These are phyloP conservation scores for Crassisporium funariophilum DNA, from an alignment of 768 basidiomycete species.

Conservation along the genomic window DNA sequence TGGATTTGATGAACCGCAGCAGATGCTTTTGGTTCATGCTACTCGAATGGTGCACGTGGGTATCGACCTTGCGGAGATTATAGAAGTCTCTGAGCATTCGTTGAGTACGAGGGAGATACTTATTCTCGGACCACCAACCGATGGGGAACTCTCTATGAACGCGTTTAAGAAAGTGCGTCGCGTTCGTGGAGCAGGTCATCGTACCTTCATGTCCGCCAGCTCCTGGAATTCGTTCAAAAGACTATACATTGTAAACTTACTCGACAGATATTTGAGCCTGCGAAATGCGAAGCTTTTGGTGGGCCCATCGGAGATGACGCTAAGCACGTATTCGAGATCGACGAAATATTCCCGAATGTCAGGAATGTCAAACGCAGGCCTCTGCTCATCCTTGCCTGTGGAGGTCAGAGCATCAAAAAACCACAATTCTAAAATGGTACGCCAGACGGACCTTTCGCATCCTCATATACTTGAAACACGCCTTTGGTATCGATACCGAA, in stretches of 20 bases:
- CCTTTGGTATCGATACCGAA: slow-evolving; percentile 86
- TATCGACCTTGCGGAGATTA: slow-evolving; percentile 97
- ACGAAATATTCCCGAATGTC: slow-evolving; percentile 93
- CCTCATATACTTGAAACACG: slow-evolving; percentile 83
- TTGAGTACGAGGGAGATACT: slow-evolving; percentile 7
- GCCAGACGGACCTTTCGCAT: slow-evolving; percentile 33
- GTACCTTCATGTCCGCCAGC: slow-evolving; percentile 95
- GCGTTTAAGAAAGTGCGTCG: neutral
- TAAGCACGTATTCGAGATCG: slow-evolving; percentile 89
- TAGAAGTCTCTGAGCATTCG: slow-evolving; percentile 84
- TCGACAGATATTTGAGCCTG: slow-evolving; percentile 84
- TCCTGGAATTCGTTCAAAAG: slow-evolving; percentile 94
- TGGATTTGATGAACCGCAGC: slow-evolving; percentile 97
- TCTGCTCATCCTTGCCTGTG: slow-evolving; percentile 33
- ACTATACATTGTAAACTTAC: slow-evolving; percentile 93
- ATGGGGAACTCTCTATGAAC: slow-evolving; percentile 71
- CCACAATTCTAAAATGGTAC: too few relatives aligned
- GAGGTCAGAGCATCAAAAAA: too few relatives aligned
- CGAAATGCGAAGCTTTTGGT: slow-evolving; percentile 95
- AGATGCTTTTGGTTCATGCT: slow-evolving; percentile 99
- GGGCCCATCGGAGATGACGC: slow-evolving; percentile 92
- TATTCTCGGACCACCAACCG: slow-evolving; percentile 47
- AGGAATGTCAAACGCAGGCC: slow-evolving; percentile 77
- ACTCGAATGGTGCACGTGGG: slow-evolving; percentile 97
- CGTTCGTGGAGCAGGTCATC: slow-evolving; percentile 19